These are phyloP conservation scores for Schwanniomyces polymorphus DNA, from an alignment of 805 yeast species.

Conservation along the genomic window DNA sequence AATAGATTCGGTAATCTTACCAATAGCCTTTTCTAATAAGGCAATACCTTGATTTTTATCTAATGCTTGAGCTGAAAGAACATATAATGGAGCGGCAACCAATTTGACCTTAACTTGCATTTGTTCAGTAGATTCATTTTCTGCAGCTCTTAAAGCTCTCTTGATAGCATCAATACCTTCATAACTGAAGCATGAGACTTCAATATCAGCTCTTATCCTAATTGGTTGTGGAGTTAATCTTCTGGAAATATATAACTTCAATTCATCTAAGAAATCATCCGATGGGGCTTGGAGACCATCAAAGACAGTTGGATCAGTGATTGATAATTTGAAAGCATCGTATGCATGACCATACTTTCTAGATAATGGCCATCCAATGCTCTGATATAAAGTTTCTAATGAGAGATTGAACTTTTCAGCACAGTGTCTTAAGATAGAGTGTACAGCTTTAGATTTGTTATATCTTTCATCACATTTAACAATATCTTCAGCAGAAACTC, in stretches of 20 bases:
- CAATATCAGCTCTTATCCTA: constrained; percentile 97
- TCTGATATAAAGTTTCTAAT: constrained; percentile 80
- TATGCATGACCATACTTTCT: constrained; percentile 95
- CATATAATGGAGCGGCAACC: constrained; percentile 97
- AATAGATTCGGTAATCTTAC: constrained; percentile 68
- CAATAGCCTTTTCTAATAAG: constrained; percentile 75
- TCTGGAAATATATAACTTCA: constrained; percentile 82
- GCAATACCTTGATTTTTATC: constrained; percentile 90
- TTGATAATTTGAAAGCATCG: constrained; percentile 95
- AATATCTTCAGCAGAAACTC: constrained; percentile 97
- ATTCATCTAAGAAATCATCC: constrained; percentile 74
- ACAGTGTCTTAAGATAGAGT: constrained; percentile 96
- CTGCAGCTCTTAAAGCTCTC: constrained; percentile 84
- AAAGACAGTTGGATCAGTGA: constrained; percentile 87
- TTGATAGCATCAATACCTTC: constrained; percentile 98
- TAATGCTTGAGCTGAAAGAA: constrained; percentile 86
- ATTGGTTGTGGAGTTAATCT: constrained; percentile 98
- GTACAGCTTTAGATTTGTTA: constrained; percentile 95
- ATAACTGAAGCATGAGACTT: constrained; percentile 94
- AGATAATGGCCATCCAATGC: constrained; percentile 97
- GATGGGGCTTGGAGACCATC: constrained; percentile 75
- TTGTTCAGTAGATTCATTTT: constrained; percentile 75
- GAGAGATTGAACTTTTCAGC: constrained; percentile 93
- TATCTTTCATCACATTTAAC: constrained; percentile 96
- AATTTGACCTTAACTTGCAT: constrained; percentile 90